phyloP scores from a whole-genome alignment of 805 yeast species.

The Barnettozyma wickerhamii region DNA sequence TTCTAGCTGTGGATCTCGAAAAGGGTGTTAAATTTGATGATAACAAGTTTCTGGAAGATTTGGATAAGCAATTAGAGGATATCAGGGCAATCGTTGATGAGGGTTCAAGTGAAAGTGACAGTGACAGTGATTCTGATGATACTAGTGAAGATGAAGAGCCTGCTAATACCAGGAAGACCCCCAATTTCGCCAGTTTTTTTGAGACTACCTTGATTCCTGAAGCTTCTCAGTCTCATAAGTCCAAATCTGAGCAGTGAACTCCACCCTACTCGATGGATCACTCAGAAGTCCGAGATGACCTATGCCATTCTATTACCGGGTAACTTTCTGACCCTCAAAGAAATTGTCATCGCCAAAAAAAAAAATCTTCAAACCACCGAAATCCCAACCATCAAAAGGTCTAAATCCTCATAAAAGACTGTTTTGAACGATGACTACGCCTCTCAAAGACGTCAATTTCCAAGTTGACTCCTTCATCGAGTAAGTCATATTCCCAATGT shows the following conservation, averaged over 20 bases:
- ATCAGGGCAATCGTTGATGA: slow-evolving; percentile 27
- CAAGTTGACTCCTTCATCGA: slow-evolving; percentile 42
- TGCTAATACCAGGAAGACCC: no score
- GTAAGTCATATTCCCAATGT: slow-evolving; percentile 12
- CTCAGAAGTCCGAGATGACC: no score
- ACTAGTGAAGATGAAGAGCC: not conserved
- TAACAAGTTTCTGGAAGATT: slow-evolving; percentile 32
- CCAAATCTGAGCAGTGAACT: no score
- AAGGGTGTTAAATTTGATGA: slow-evolving; percentile 33
- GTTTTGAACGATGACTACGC: slow-evolving; percentile 18
- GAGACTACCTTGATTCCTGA: no score
- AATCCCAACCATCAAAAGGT: no score
- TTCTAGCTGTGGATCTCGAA: slow-evolving; percentile 28
- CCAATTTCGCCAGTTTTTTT: no score
- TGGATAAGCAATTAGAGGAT: slow-evolving; percentile 34
- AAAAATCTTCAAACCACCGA: no score
- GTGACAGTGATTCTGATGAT: slow-evolving; percentile 6
- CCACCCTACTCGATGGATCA: no score
- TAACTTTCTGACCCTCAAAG: no score
- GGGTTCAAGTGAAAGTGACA: slow-evolving; percentile 4
- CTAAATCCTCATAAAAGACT: not conserved
- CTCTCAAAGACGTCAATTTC: slow-evolving; percentile 31
- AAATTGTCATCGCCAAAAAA: no score
- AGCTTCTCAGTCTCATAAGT: no score
- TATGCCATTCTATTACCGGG: no score